Percentiles rank a stretch among this genome's conserved stretches.
Conservation (phyloP, 1,284 basidiomycete genomes). For the Cutaneotrichosporon daszewskae region DNA sequence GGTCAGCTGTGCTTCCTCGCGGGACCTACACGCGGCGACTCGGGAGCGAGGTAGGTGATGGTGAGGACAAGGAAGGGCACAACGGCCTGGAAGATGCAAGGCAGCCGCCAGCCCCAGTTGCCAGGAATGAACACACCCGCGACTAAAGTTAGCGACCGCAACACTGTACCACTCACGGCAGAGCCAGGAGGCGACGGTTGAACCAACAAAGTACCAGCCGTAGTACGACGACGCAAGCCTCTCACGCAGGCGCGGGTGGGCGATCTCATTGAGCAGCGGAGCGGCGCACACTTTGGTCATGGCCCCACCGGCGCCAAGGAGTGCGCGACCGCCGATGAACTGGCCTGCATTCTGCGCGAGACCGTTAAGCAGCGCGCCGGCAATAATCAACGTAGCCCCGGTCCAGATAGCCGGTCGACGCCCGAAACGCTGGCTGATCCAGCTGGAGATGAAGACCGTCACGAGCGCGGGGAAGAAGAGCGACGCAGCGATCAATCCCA, state of each 20-base stretch:
- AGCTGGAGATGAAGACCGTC: constrained; percentile 21
- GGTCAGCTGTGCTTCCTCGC: no score
- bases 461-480: constrained; percentile 27
- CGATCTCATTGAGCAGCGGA: constrained; percentile 24
- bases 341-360: constrained; percentile 16
- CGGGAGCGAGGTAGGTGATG: constrained; percentile 4
- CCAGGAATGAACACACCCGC: constrained; percentile 12
- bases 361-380: constrained; percentile 25
- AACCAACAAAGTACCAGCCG: constrained; percentile 14
- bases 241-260: constrained; percentile 25
- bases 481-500: constrained; percentile 25
- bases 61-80: constrained; percentile 10
- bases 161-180: constrained; percentile 5
- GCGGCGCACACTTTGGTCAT: constrained; percentile 23
- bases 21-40: constrained; percentile 40
- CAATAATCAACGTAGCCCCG: constrained; percentile 26
- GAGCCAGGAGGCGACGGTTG: constrained; percentile 9
- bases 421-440: constrained; percentile 20
- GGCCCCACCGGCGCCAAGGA: constrained; percentile 24
- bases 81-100: constrained; percentile 12
- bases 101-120: constrained; percentile 19
- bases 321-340: constrained; percentile 22
- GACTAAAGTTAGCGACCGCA: constrained; percentile 11
- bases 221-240: constrained; percentile 12
- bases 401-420: constrained; percentile 20